Evolutionary conservation across 371 early-diverging fungal species (phyloP).

Genomic region (Actinomortierella ambigua): DNA sequence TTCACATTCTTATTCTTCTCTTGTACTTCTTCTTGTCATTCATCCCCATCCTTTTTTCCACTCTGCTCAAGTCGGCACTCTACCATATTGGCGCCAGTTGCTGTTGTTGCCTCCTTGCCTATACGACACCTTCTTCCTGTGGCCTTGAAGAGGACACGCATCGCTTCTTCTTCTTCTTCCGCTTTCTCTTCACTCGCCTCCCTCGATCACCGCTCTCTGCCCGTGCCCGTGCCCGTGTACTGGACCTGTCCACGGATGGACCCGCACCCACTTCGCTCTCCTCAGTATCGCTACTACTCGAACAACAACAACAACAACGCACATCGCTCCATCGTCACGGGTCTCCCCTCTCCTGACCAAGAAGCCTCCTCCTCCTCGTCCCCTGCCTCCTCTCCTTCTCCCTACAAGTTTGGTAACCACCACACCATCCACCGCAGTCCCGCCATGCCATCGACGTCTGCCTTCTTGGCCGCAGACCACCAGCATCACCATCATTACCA

Average conservation of each 20-base stretch:
- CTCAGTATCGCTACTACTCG: constrained; percentile 9
- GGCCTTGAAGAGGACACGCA: too few relatives aligned
- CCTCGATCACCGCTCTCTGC: background rate
- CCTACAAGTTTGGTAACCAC: background rate
- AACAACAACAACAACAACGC: background rate
- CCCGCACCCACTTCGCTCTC: constrained; percentile 6
- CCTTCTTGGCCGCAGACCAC: background rate
- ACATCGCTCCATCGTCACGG: too few relatives aligned
- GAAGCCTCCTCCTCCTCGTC: background rate
- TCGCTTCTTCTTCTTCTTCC: background rate
- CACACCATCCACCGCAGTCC: background rate
- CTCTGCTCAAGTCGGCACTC: background rate
- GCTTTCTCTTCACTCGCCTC: background rate
- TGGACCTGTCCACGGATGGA: constrained; percentile 8
- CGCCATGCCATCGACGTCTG: background rate
- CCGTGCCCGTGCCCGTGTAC: background rate
- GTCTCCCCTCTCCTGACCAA: background rate
- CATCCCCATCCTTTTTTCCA: background rate
- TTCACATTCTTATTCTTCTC: background rate
- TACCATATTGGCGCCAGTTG: background rate
- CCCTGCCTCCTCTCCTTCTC: background rate
- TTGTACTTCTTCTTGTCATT: background rate
- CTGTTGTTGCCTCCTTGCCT: too few relatives aligned
- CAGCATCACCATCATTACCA: background rate
- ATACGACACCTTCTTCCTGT: too few relatives aligned